Conservation (phyloP, 257 asterid species). For the Orobanche coerulescens region DNA sequence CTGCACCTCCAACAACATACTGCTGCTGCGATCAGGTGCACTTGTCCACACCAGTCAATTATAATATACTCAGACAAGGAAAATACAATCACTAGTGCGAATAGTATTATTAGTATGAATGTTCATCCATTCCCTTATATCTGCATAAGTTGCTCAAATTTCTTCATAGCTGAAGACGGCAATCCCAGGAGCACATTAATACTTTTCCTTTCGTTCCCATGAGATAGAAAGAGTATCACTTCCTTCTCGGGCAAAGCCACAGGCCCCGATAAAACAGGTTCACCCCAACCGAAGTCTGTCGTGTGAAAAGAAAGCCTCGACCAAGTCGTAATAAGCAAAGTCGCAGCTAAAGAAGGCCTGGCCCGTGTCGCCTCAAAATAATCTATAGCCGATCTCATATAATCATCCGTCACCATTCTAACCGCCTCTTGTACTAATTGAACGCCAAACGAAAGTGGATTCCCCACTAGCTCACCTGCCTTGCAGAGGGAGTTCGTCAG, state of each 20-base stretch:
- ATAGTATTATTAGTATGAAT: not conserved
- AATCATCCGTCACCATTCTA: slow-evolving; percentile 52
- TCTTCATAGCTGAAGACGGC: slow-evolving; percentile 81
- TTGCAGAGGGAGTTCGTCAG: slow-evolving; percentile 57
- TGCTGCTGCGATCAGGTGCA: not conserved
- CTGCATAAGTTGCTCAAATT: slow-evolving; percentile 54
- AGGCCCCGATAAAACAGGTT: slow-evolving; percentile 64
- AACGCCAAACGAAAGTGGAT: slow-evolving; percentile 48
- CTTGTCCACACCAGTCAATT: not conserved
- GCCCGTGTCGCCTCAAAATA: slow-evolving; percentile 68
- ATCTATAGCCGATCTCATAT: slow-evolving; percentile 74
- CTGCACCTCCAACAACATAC: too few relatives aligned
- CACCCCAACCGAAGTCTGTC: slow-evolving; percentile 90
- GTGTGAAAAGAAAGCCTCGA: slow-evolving; percentile 71
- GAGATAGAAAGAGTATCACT: slow-evolving; percentile 68
- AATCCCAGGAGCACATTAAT: slow-evolving; percentile 80
- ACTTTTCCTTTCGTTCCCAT: slow-evolving; percentile 64
- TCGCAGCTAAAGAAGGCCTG: slow-evolving; percentile 73
- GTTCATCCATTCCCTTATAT: slow-evolving; percentile 7
- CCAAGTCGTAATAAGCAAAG: slow-evolving; percentile 81
- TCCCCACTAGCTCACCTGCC: slow-evolving; percentile 49
- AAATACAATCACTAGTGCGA: not conserved
- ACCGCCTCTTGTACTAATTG: slow-evolving; percentile 65
- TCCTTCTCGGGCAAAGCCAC: slow-evolving; percentile 80
- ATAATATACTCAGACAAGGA: not conserved